phyloP scores from a whole-genome alignment of 176 grass and related monocot species.

The Themeda triandra region DNA sequence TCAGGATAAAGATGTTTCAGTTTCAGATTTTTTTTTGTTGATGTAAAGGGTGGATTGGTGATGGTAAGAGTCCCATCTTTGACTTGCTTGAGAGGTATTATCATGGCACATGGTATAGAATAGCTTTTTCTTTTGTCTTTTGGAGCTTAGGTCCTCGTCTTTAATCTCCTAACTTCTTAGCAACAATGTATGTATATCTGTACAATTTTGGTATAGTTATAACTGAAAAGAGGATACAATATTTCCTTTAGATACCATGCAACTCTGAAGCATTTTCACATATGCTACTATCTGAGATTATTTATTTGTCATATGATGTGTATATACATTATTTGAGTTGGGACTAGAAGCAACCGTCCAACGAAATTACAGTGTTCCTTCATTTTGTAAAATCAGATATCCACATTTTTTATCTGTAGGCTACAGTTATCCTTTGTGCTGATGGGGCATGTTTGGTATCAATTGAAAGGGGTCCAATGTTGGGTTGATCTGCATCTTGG shows the following conservation, averaged over 20 bases:
- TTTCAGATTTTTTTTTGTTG: slow-evolving; percentile 16
- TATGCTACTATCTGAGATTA: neutral
- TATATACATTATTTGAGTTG: neutral
- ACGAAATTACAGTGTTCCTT: neutral
- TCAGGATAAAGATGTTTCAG: neutral
- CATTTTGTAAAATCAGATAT: too few species aligned
- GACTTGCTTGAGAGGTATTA: slow-evolving; percentile 20
- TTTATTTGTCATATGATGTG: neutral
- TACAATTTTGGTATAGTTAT: slow-evolving; percentile 39
- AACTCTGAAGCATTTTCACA: neutral
- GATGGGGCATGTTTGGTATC: neutral
- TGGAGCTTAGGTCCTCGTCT: slow-evolving; percentile 1
- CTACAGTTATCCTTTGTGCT: neutral
- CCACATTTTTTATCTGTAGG: neutral
- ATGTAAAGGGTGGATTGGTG: neutral
- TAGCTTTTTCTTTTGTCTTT: slow-evolving; percentile 40
- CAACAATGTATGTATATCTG: slow-evolving; percentile 31
- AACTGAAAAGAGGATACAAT: neutral
- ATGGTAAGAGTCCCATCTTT: neutral
- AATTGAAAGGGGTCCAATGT: neutral
- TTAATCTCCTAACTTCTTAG: slow-evolving; percentile 29
- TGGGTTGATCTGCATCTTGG: neutral
- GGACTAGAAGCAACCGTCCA: neutral
- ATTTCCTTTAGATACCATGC: neutral
- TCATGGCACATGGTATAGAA: slow-evolving; percentile 24